Percentiles rank a stretch among this genome's conserved stretches.
phyloP scores from a whole-genome alignment of 2,329 filamentous ascomycete species.

The Neofusicoccum parvum region DNA sequence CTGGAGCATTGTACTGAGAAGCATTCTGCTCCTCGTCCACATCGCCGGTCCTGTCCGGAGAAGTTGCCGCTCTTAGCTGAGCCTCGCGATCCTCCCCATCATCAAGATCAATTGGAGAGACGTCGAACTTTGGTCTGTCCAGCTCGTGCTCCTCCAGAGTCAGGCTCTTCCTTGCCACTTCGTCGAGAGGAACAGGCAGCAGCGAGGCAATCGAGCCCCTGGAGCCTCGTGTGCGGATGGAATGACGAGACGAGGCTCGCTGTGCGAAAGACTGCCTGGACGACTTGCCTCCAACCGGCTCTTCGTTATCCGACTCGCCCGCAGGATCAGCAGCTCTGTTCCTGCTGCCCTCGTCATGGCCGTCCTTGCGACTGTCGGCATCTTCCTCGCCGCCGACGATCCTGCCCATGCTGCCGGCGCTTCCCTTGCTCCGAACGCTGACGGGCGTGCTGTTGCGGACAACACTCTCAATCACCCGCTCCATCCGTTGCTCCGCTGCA shows the following conservation, averaged over 20 bases:
- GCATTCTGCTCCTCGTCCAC: not conserved
- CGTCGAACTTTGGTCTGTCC: constrained; percentile 4
- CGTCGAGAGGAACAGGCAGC: constrained; percentile 10
- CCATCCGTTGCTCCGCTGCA: constrained; percentile 4
- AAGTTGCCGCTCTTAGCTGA: not conserved
- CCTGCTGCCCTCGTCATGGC: not conserved
- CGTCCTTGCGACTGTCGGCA: not conserved
- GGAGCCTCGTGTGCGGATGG: constrained; percentile 11
- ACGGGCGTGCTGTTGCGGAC: constrained; percentile 18
- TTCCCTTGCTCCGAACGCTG: constrained; percentile 5
- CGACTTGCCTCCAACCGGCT: not conserved
- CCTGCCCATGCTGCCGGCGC: constrained; percentile 8
- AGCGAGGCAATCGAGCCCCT: constrained; percentile 14
- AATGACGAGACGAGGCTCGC: not conserved
- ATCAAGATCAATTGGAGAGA: not conserved
- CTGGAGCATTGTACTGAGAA: not conserved
- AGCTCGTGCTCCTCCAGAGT: constrained; percentile 14
- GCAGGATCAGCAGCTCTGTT: not conserved
- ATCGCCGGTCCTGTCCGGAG: not conserved
- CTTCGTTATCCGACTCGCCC: not conserved
- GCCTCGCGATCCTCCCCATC: not conserved
- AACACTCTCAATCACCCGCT: constrained; percentile 18
- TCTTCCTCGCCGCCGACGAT: not conserved
- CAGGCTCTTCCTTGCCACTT: constrained; percentile 17
- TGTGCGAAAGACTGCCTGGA: constrained; percentile 11